Evolutionary conservation across 768 basidiomycete genomes (phyloP).

Genomic region (Xerocomus brunneocitrinus): DNA sequence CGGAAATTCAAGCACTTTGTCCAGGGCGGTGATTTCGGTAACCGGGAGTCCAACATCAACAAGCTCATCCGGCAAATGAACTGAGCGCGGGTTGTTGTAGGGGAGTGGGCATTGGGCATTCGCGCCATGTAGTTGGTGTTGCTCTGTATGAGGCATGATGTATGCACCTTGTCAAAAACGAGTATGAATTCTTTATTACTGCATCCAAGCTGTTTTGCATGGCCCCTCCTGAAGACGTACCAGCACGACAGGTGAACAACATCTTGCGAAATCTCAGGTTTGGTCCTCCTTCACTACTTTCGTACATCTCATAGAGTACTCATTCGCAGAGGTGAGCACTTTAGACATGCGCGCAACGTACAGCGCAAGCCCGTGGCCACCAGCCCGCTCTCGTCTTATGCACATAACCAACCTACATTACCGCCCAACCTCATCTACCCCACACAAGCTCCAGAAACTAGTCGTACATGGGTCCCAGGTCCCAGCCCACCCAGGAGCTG

Average conservation of each 20-base stretch:
- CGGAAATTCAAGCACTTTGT: conserved; percentile 98
- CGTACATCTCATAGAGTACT: not conserved
- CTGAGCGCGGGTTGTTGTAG: conserved; percentile 33
- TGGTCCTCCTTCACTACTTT: conserved; percentile 1
- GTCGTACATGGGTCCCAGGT: conserved; percentile 35
- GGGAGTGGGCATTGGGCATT: conserved; percentile 5
- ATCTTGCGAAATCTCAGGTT: conserved; percentile 28
- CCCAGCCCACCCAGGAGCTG: conserved; percentile 58
- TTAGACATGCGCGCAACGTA: conserved; percentile 58
- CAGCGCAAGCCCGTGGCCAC: conserved; percentile 23
- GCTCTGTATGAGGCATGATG: conserved; percentile 24
- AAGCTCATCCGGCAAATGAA: conserved; percentile 96
- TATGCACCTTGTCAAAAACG: conserved; percentile 25
- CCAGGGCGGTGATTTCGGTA: conserved; percentile 95
- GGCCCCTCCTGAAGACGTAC: not conserved
- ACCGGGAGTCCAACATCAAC: conserved; percentile 97
- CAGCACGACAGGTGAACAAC: conserved; percentile 24
- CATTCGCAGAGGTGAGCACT: conserved; percentile 60
- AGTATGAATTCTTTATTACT: conserved; percentile 15
- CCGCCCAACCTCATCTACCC: conserved; percentile 39
- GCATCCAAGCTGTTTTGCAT: not conserved
- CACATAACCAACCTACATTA: conserved; percentile 43
- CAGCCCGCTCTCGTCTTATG: conserved; percentile 16
- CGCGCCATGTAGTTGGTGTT: conserved; percentile 9
- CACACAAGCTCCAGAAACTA: conserved; percentile 3